Conservation (phyloP, 2,329 filamentous ascomycete species). For the Lanzia echinophila region DNA sequence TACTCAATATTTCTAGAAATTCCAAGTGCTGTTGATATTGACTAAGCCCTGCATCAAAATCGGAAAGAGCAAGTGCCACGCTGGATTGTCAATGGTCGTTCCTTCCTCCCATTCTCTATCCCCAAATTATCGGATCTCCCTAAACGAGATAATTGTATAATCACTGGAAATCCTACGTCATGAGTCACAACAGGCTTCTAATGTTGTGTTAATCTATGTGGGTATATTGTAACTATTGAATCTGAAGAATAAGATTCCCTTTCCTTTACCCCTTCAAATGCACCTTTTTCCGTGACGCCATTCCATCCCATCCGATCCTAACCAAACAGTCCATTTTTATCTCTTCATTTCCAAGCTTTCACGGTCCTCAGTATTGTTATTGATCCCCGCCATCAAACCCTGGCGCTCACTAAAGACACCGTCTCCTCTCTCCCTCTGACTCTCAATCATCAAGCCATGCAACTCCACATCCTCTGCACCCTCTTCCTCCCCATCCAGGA, state of each 20-base stretch:
- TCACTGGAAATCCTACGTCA: too few species aligned
- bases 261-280: background rate
- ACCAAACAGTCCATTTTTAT: background rate
- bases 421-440: constrained; percentile 1
- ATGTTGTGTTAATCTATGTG: background rate
- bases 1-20: too few species aligned
- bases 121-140: too few species aligned
- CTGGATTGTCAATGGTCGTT: too few species aligned
- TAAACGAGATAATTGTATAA: too few species aligned
- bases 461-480: constrained; percentile 1
- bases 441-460: background rate
- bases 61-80: too few species aligned
- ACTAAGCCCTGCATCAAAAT: too few species aligned
- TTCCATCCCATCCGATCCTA: background rate
- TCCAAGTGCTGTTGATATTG: too few species aligned
- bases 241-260: background rate
- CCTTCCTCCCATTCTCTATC: too few species aligned
- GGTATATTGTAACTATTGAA: background rate
- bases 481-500: background rate
- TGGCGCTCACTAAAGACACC: background rate
- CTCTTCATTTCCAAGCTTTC: background rate
- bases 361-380: background rate
- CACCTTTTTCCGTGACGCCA: background rate
- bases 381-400: background rate
- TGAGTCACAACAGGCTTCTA: too few species aligned